Evolutionary conservation across 2,329 filamentous ascomycete genomes (phyloP).

Genomic region (Aspergillus quadrilineatus): DNA sequence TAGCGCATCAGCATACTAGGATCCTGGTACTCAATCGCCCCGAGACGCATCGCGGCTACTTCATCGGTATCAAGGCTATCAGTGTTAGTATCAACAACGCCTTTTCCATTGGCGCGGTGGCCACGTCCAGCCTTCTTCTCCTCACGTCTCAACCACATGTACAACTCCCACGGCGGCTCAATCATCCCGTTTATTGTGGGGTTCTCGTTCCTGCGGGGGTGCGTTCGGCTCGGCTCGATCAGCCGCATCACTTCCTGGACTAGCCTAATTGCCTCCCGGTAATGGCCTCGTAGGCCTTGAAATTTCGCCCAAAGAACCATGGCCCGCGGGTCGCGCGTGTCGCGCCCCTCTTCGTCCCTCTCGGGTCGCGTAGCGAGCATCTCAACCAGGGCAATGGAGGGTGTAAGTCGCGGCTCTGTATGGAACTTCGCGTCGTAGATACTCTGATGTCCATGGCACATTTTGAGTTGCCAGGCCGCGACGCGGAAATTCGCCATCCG

Average conservation of each 20-base stretch:
- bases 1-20: constrained; percentile 28
- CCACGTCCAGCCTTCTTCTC: background rate
- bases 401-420: background rate
- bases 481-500: constrained; percentile 19
- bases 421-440: background rate
- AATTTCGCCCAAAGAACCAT: constrained; percentile 31
- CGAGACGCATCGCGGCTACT: constrained; percentile 26
- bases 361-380: constrained; percentile 22
- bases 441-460: background rate
- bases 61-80: constrained; percentile 7
- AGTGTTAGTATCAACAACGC: background rate
- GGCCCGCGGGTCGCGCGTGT: constrained; percentile 27
- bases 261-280: constrained; percentile 23
- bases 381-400: constrained; percentile 22
- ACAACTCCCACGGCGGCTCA: constrained; percentile 29
- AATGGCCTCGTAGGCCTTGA: constrained; percentile 23
- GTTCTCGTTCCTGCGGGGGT: background rate
- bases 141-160: constrained; percentile 22
- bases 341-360: background rate
- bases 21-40: constrained; percentile 34
- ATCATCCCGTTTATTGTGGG: background rate
- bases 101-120: background rate
- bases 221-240: constrained; percentile 19
- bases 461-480: constrained; percentile 13
- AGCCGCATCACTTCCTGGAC: constrained; percentile 27